Conservation (phyloP, 1,284 basidiomycete genomes). For the Porogramme epimiltina region DNA sequence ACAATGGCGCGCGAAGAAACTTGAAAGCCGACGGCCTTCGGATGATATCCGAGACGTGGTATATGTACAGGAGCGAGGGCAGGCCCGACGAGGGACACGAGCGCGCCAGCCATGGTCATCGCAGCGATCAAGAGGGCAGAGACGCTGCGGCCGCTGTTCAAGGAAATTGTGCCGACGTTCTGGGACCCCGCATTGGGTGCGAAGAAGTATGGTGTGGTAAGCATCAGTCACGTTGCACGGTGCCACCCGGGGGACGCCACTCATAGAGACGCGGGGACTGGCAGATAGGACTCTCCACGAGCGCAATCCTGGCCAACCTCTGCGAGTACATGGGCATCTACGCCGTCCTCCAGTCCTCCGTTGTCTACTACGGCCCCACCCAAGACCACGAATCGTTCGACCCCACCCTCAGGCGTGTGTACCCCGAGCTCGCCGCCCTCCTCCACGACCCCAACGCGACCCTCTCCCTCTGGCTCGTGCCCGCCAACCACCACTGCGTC, state of each 20-base stretch:
- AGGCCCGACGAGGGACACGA: no score
- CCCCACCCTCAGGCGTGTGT: neutral
- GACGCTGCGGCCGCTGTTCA: no score
- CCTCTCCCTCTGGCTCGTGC: conserved; percentile 2
- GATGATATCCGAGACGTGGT: no score
- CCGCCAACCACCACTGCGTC: neutral
- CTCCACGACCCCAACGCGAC: neutral
- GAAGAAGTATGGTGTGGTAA: conserved; percentile 2
- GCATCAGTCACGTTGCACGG: neutral
- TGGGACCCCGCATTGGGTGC: no score
- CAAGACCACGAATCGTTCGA: neutral
- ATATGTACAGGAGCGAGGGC: no score
- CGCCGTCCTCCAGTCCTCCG: neutral
- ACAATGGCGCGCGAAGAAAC: no score
- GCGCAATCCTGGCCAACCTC: neutral
- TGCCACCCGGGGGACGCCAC: neutral
- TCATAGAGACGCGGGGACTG: neutral
- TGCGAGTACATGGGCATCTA: neutral
- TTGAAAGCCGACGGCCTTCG: no score
- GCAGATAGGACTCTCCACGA: neutral
- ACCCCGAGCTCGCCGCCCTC: neutral
- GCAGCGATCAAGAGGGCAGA: no score
- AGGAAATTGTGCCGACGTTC: no score
- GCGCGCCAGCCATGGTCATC: no score
- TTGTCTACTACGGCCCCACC: no score